Evolutionary conservation across 805 yeast genomes (phyloP), one percentile per base, ranked within the genome.

Genomic region (Nakazawaea ishiwadae): DNA sequence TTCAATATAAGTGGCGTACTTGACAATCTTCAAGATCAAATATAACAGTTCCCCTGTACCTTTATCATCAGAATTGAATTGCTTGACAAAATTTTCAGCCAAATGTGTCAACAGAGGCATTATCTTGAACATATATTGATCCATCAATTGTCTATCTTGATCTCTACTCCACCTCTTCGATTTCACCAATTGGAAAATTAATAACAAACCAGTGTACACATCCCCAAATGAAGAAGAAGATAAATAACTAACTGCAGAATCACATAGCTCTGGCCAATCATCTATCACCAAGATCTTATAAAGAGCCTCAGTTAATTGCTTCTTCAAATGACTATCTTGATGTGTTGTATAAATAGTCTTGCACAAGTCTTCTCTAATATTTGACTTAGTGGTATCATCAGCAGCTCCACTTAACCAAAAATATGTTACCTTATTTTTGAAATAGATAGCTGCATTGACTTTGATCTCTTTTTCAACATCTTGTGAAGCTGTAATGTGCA

Each of bases 381-480:
- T 59, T n/a, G 53, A 54, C 3, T 36, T 40, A 10, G 36, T 31
- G 14, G 55, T 37, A 2, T 44, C 41, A 16, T 2, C 11, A 6
- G 19, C 28, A 12, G 10, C 35, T 4, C 15, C 48, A 35, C 48
- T 54, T 18, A 61, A 59, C 97, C 97, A 90, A 39, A 75, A 69
- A 28, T 75, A 69, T 12, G 69, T 65, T 17, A 88, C 70, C 43
- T 79, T 71, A 59, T 91, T 90, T 58, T 91, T 91, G 59, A 88
- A 77, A 59, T 78, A 87, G 4, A 91, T 80, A 0, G 93, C 89
- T 2, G 95, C 83, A 10, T 95, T 85, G 37, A 77, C 65, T 50
- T 80, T 74, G 37, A 84, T 69, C 18, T 69, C 74, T 2, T 62
- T 60, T 5, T 77, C 66, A 12, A 73, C 57, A 15, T 59, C 48